Evolutionary conservation across 805 yeast species (phyloP).

Genomic region (Wickerhamiella azyma): DNA sequence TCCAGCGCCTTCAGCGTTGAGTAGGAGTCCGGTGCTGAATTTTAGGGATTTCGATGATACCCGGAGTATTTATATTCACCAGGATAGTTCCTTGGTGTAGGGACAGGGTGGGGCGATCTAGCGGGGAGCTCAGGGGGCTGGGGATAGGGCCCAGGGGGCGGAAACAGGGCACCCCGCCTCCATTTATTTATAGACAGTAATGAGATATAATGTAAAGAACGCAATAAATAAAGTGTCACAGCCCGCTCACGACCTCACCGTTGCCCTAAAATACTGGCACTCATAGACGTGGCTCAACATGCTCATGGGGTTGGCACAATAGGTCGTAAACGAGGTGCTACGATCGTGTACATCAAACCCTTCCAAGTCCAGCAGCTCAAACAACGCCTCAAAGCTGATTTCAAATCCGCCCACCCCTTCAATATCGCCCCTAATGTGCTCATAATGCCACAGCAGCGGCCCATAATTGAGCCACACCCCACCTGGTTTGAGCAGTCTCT

Average conservation of each 20-base stretch:
- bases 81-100: not conserved
- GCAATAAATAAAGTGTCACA: too few relatives aligned
- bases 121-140: too few relatives aligned
- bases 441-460: constrained; percentile 56
- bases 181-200: too few relatives aligned
- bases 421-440: not conserved
- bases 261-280: constrained; percentile 46
- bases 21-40: constrained; percentile 5
- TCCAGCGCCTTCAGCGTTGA: constrained; percentile 1
- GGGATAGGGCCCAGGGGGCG: too few relatives aligned
- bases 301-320: constrained; percentile 37
- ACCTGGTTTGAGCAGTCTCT: constrained; percentile 31
- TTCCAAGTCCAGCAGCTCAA: constrained; percentile 31
- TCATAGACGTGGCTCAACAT: constrained; percentile 44
- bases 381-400: constrained; percentile 41
- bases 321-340: constrained; percentile 36
- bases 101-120: too few relatives aligned
- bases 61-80: constrained; percentile 5
- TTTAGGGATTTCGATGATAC: not conserved
- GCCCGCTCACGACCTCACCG: too few relatives aligned
- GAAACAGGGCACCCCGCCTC: too few relatives aligned
- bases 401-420: constrained; percentile 41
- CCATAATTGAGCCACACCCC: constrained; percentile 75
- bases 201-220: constrained; percentile 1
- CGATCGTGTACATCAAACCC: constrained; percentile 40